A percentile compares a stretch with the other conserved stretches of the same genome.
phyloP scores from a whole-genome alignment of 1,284 basidiomycete genomes.

The Abortiporus biennis region DNA sequence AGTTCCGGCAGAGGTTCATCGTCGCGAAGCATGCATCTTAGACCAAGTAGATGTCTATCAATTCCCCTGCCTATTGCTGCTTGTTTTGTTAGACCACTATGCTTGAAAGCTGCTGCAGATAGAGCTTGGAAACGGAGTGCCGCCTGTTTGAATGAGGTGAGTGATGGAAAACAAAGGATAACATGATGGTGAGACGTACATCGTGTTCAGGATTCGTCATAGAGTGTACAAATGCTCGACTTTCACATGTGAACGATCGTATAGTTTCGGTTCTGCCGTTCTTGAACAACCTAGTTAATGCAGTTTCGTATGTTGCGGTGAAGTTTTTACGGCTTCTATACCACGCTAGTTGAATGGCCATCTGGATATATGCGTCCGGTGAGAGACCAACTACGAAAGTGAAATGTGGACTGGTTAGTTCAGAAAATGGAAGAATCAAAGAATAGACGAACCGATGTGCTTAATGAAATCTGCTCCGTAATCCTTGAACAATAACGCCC shows the following conservation, averaged over 20 bases:
- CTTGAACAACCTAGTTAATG: slow-evolving; percentile 85
- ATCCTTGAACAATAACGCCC: slow-evolving; percentile 79
- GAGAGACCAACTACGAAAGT: slow-evolving; percentile 56
- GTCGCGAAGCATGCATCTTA: slow-evolving; percentile 59
- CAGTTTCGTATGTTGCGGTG: slow-evolving; percentile 94
- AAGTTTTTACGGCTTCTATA: slow-evolving; percentile 74
- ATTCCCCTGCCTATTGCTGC: slow-evolving; percentile 83
- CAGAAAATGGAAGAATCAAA: slow-evolving; percentile 2
- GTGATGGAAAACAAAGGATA: neutral
- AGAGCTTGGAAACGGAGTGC: slow-evolving; percentile 49
- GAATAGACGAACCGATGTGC: slow-evolving; percentile 49
- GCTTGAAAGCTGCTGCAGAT: slow-evolving; percentile 65
- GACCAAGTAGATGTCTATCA: slow-evolving; percentile 89
- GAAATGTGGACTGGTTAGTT: slow-evolving; percentile 4
- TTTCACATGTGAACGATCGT: slow-evolving; percentile 73
- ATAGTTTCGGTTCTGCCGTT: slow-evolving; percentile 94
- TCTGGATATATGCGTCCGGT: slow-evolving; percentile 90
- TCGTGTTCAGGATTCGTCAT: slow-evolving; percentile 55
- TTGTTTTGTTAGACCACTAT: slow-evolving; percentile 73
- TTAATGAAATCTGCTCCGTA: slow-evolving; percentile 94
- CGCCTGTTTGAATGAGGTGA: slow-evolving; percentile 27
- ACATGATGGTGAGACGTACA: slow-evolving; percentile 30
- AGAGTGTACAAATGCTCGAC: slow-evolving; percentile 73
- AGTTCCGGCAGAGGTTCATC: slow-evolving; percentile 35
- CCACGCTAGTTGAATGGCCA: slow-evolving; percentile 92